A percentile compares a stretch with the other conserved stretches of the same genome.
Conservation (phyloP, 2,329 filamentous ascomycete genomes). For the Ophiosphaerella korrae region DNA sequence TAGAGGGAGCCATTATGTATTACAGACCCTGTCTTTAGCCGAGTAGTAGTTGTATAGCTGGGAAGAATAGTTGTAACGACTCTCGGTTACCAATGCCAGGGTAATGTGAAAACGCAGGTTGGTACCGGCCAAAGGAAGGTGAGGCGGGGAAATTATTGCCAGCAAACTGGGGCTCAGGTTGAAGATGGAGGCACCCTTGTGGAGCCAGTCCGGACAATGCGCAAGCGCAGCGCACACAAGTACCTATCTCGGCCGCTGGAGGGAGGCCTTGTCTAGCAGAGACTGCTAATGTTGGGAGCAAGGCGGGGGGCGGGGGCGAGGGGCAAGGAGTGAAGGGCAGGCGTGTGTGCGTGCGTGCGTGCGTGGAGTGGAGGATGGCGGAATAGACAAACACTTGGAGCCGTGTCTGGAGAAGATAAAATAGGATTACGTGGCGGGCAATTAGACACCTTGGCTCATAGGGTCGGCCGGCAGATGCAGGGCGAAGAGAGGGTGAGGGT, state of each 20-base stretch:
- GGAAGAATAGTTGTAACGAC: conserved; percentile 36
- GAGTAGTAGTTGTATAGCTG: conserved; percentile 28
- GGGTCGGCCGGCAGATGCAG: conserved; percentile 21
- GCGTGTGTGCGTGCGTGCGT: no score
- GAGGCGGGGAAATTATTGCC: conserved; percentile 41
- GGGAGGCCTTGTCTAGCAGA: background rate
- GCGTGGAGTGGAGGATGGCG: conserved; percentile 10
- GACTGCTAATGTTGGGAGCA: background rate
- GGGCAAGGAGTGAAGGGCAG: conserved; percentile 9
- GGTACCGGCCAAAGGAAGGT: conserved; percentile 51
- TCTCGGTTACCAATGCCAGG: conserved; percentile 48
- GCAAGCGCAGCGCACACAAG: conserved; percentile 3
- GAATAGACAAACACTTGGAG: conserved; percentile 45
- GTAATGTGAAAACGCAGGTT: conserved; percentile 41
- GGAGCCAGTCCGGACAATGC: conserved; percentile 36
- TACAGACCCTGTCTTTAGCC: conserved; percentile 54
- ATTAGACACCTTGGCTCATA: conserved; percentile 38
- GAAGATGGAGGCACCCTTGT: conserved; percentile 13
- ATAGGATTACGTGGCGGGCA: conserved; percentile 42
- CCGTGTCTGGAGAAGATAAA: conserved; percentile 45
- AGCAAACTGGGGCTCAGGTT: conserved; percentile 34
- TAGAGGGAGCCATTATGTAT: conserved; percentile 87
- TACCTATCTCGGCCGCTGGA: background rate
- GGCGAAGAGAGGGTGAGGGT: conserved; percentile 4
- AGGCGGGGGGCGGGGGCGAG: background rate